These are phyloP conservation scores for Diaporthe destruens DNA, from an alignment of 2,329 filamentous ascomycete species.

Conservation along the genomic window DNA sequence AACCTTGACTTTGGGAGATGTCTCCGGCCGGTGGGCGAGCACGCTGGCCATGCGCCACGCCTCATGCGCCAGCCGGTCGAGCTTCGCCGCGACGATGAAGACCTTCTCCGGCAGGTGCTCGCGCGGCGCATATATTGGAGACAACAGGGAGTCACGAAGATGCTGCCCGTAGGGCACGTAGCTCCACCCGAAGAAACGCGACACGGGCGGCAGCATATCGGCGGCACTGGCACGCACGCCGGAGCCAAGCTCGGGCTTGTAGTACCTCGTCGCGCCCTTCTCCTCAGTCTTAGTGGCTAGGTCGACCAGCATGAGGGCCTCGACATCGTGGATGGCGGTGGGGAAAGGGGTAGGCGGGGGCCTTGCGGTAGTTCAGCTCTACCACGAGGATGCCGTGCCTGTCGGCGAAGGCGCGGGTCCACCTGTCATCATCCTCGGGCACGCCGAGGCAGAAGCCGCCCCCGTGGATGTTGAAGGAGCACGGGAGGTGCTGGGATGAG, in stretches of 20 bases:
- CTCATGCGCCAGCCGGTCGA: slow-evolving; percentile 2
- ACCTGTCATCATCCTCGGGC: neutral
- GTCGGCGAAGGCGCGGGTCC: neutral
- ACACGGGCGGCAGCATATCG: neutral
- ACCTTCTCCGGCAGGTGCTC: neutral
- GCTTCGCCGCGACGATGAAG: slow-evolving; percentile 2
- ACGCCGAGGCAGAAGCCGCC: slow-evolving; percentile 11
- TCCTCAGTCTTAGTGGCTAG: neutral
- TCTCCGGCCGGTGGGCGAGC: neutral
- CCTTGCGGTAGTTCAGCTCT: slow-evolving; percentile 3
- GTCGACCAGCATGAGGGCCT: slow-evolving; percentile 6
- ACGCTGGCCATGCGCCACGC: slow-evolving; percentile 9
- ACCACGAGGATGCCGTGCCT: neutral
- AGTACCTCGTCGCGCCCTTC: neutral
- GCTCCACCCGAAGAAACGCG: neutral
- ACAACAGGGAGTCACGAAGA: neutral
- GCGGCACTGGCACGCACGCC: neutral
- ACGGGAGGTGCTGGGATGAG: neutral
- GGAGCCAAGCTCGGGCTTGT: neutral
- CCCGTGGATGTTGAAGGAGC: slow-evolving; percentile 8
- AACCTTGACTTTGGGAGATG: neutral
- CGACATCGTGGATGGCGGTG: slow-evolving; percentile 1
- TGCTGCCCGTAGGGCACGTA: neutral
- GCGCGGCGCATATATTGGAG: neutral
- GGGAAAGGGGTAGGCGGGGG: neutral